Percentiles rank a stretch among this genome's conserved stretches.
These are phyloP conservation scores for Podospora australis DNA, from an alignment of 495 filamentous ascomycete species.

Conservation along the genomic window DNA sequence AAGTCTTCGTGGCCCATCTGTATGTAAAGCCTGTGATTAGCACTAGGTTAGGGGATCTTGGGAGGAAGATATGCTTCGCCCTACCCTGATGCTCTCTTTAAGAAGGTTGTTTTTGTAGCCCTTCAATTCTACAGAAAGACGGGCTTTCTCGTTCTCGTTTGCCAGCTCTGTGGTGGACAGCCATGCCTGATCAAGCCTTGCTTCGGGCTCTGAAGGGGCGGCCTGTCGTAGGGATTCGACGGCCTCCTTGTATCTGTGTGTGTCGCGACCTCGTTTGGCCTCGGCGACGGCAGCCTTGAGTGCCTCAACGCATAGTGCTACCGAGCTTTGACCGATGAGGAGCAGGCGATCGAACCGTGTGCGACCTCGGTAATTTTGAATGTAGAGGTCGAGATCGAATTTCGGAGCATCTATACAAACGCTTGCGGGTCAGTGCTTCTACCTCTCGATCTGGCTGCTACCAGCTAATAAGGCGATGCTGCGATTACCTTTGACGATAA, in stretches of 20 bases:
- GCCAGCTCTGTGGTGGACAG: slow-evolving; percentile 51
- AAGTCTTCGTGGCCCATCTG: slow-evolving; percentile 46
- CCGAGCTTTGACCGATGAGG: slow-evolving; percentile 71
- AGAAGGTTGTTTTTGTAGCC: slow-evolving; percentile 97
- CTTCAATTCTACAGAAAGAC: slow-evolving; percentile 75
- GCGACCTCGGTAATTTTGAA: slow-evolving; percentile 76
- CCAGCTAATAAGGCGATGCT: too few relatives aligned
- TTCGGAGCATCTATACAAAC: slow-evolving; percentile 72
- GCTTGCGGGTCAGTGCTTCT: too few relatives aligned
- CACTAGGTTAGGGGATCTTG: slow-evolving; percentile 3
- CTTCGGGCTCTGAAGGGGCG: slow-evolving; percentile 62
- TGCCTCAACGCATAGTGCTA: slow-evolving; percentile 71
- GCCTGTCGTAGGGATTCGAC: slow-evolving; percentile 57
- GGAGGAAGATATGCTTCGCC: neutral
- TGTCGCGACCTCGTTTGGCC: slow-evolving; percentile 71
- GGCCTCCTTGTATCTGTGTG: slow-evolving; percentile 61
- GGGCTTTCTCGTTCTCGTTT: slow-evolving; percentile 61
- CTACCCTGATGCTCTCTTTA: slow-evolving; percentile 91
- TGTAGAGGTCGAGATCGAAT: slow-evolving; percentile 88
- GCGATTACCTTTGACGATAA: slow-evolving; percentile 42
- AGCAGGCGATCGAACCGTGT: slow-evolving; percentile 73
- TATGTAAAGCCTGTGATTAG: neutral
- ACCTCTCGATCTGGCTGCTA: too few relatives aligned
- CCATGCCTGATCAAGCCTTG: slow-evolving; percentile 63
- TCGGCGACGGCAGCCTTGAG: slow-evolving; percentile 69